Evolutionary conservation across 495 filamentous ascomycete genomes (phyloP).

Genomic region (Penicillium silybi): DNA sequence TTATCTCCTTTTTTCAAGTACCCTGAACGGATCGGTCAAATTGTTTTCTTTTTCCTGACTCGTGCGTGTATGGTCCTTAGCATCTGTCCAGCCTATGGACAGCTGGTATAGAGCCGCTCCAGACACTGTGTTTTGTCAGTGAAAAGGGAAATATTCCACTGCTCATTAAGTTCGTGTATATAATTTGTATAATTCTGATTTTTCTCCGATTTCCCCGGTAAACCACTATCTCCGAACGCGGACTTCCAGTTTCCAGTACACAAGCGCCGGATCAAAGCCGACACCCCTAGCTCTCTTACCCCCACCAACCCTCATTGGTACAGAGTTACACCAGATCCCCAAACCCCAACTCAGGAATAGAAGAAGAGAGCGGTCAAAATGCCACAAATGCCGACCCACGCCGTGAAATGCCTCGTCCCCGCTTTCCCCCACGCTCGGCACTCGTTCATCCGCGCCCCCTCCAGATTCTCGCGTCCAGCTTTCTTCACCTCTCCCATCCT

Average conservation of each 20-base stretch:
- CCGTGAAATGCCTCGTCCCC: conserved; percentile 7
- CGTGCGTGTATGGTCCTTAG: not conserved
- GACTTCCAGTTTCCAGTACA: no score
- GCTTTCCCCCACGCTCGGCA: conserved; percentile 25
- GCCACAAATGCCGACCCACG: not conserved
- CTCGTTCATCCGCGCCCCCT: conserved; percentile 6
- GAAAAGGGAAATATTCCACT: not conserved
- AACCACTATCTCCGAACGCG: not conserved
- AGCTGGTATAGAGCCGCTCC: no score
- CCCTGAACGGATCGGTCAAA: not conserved
- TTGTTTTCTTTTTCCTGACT: not conserved
- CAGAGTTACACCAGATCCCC: not conserved
- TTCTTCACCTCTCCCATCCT: conserved; percentile 4
- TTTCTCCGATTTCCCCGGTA: not conserved
- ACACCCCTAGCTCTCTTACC: not conserved
- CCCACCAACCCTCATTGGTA: not conserved
- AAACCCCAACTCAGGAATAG: not conserved
- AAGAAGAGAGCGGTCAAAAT: not conserved
- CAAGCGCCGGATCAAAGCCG: not conserved
- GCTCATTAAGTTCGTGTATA: not conserved
- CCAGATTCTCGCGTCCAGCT: conserved; percentile 1
- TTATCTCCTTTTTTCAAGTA: conserved; percentile 1
- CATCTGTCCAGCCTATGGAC: no score
- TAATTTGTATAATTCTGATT: not conserved
- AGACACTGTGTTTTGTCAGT: no score